Percentiles rank a stretch among this genome's conserved stretches.
These are phyloP conservation scores for Pichia eremophila DNA, from an alignment of 805 yeast genomes.

Conservation along the genomic window DNA sequence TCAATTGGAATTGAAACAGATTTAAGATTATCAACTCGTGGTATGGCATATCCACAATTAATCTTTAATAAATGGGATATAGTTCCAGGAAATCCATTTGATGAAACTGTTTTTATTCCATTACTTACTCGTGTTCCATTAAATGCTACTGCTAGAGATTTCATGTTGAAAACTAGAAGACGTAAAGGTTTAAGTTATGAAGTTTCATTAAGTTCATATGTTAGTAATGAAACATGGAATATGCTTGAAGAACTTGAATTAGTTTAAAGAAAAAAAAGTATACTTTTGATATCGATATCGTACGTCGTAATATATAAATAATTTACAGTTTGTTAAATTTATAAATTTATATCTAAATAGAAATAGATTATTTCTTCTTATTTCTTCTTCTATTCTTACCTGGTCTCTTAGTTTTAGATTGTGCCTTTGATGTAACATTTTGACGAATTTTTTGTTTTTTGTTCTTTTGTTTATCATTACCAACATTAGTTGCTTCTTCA, in stretches of 20 bases:
- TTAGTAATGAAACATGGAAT: slow-evolving; percentile 50
- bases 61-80: slow-evolving; percentile 63
- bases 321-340: background rate
- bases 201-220: slow-evolving; percentile 54
- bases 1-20: slow-evolving; percentile 87
- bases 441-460: slow-evolving; percentile 48
- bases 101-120: slow-evolving; percentile 51
- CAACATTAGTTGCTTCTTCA: slow-evolving; percentile 71
- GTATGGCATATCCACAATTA: slow-evolving; percentile 63
- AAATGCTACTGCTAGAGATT: slow-evolving; percentile 73
- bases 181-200: slow-evolving; percentile 80
- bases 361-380: slow-evolving; percentile 11
- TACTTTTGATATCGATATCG: background rate
- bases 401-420: slow-evolving; percentile 35
- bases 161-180: slow-evolving; percentile 77
- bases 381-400: slow-evolving; percentile 47
- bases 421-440: slow-evolving; percentile 33
- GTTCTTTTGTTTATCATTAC: slow-evolving; percentile 29
- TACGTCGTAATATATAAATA: background rate
- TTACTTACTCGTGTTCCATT: slow-evolving; percentile 67
- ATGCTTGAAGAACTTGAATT: slow-evolving; percentile 32
- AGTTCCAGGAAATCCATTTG: slow-evolving; percentile 91
- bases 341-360: background rate
- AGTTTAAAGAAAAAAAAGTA: background rate
- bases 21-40: slow-evolving; percentile 64